Conservation (phyloP, 2,329 filamentous ascomycete species). For the Aspergillus novofumigatus region DNA sequence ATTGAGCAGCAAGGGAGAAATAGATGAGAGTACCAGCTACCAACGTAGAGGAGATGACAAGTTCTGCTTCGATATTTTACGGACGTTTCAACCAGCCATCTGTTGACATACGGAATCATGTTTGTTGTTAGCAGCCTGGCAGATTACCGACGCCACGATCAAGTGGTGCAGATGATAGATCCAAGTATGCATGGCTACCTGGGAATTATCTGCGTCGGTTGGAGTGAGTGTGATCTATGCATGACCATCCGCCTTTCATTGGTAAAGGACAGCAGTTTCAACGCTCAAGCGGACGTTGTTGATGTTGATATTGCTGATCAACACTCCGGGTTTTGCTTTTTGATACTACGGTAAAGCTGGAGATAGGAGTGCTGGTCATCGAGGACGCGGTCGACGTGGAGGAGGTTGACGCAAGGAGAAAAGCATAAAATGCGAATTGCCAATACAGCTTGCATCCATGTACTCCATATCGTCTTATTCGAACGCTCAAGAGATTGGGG, state of each 20-base stretch:
- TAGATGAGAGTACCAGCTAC: not conserved
- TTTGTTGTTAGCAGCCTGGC: not conserved
- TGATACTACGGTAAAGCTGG: too few relatives aligned
- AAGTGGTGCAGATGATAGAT: not conserved
- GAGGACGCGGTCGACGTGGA: not conserved
- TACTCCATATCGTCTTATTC: too few relatives aligned
- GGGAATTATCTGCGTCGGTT: not conserved
- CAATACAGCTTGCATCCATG: not conserved
- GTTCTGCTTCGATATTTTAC: too few relatives aligned
- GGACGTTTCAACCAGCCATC: not conserved
- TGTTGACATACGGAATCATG: not conserved
- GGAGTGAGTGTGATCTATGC: not conserved
- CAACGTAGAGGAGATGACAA: not conserved
- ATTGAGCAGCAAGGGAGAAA: not conserved
- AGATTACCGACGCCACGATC: not conserved
- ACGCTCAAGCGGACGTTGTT: not conserved
- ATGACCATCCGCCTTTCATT: not conserved
- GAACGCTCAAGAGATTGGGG: too few relatives aligned
- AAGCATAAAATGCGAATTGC: not conserved
- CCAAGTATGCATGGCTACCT: slow-evolving; percentile 30
- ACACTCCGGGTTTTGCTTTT: not conserved
- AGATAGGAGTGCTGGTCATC: not conserved
- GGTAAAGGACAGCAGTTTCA: not conserved
- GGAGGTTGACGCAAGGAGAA: not conserved
- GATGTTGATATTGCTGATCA: not conserved